These are phyloP conservation scores for Blyttiomyces sp. DNA, from an alignment of 371 early-diverging fungal genomes.

Conservation along the genomic window DNA sequence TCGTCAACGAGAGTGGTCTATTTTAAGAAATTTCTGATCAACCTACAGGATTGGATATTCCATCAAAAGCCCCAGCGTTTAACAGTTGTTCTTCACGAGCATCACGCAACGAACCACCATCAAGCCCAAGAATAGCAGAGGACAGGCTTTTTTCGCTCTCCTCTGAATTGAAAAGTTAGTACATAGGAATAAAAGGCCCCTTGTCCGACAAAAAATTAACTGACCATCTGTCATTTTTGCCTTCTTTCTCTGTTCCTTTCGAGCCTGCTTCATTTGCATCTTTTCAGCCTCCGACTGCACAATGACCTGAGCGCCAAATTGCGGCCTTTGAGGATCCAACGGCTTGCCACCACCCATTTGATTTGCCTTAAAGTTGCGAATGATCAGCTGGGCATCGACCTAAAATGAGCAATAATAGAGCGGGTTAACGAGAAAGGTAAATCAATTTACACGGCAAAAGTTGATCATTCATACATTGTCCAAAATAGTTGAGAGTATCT, in stretches of 20 bases:
- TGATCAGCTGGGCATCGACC: no score
- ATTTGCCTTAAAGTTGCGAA: no score
- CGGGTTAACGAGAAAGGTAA: no score
- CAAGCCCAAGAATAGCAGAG: slow-evolving; percentile 39
- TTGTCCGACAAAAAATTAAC: slow-evolving; percentile 1
- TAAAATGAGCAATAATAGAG: no score
- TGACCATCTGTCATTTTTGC: slow-evolving; percentile 19
- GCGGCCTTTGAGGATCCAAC: slow-evolving; percentile 27
- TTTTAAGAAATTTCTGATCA: neutral
- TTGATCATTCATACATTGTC: slow-evolving; percentile 15
- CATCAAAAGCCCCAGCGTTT: slow-evolving; percentile 12
- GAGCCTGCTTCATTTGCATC: slow-evolving; percentile 53
- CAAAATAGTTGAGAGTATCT: slow-evolving; percentile 34
- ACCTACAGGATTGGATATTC: slow-evolving; percentile 28
- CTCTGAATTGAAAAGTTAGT: neutral
- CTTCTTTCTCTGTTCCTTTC: slow-evolving; percentile 69
- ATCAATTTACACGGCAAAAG: no score
- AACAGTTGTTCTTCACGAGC: slow-evolving; percentile 40
- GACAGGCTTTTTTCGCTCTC: slow-evolving; percentile 23
- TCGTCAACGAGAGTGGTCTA: neutral
- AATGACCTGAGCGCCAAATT: slow-evolving; percentile 64
- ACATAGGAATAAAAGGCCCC: neutral
- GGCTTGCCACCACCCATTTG: no score
- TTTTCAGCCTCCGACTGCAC: slow-evolving; percentile 72
- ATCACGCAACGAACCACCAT: slow-evolving; percentile 36